Conservation (phyloP, 2,329 filamentous ascomycete species). For the Aspergillus fumigatus region DNA sequence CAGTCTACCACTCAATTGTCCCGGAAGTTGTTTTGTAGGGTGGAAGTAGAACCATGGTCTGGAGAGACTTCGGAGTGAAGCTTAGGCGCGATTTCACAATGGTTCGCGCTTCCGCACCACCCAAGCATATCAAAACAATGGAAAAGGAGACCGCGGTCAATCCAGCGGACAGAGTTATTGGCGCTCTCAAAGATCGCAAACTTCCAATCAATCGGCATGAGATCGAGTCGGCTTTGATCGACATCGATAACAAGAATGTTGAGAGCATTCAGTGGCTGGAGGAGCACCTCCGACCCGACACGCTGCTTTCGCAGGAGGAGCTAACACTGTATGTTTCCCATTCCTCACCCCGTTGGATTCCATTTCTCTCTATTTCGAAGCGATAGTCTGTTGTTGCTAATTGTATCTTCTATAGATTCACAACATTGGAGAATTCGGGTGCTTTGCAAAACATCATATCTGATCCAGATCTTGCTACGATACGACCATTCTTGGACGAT, state of each 20-base stretch:
- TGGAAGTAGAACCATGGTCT: background rate
- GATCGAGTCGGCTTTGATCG: conserved; percentile 24
- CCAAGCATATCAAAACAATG: conserved; percentile 5
- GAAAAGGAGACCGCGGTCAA: conserved; percentile 14
- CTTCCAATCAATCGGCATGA: conserved; percentile 25
- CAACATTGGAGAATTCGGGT: conserved; percentile 30
- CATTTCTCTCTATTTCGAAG: background rate
- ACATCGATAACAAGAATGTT: conserved; percentile 9
- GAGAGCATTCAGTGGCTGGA: conserved; percentile 29
- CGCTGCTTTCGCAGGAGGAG: conserved; percentile 39
- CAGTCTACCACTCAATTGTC: background rate
- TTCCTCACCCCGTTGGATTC: background rate
- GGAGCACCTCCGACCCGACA: conserved; percentile 29
- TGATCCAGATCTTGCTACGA: conserved; percentile 24
- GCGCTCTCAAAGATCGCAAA: conserved; percentile 27
- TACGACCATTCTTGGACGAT: conserved; percentile 36
- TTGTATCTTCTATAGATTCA: conserved; percentile 22
- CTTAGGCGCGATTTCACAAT: background rate
- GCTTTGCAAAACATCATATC: conserved; percentile 25
- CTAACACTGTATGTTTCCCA: conserved; percentile 27
- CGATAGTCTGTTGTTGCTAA: background rate
- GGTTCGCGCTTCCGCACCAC: background rate
- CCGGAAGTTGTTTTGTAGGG: background rate
- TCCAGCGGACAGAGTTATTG: conserved; percentile 18
- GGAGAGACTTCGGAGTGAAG: background rate